Evolutionary conservation across 179 eudicot species (phyloP).

Genomic region (Beta macrorhiza): DNA sequence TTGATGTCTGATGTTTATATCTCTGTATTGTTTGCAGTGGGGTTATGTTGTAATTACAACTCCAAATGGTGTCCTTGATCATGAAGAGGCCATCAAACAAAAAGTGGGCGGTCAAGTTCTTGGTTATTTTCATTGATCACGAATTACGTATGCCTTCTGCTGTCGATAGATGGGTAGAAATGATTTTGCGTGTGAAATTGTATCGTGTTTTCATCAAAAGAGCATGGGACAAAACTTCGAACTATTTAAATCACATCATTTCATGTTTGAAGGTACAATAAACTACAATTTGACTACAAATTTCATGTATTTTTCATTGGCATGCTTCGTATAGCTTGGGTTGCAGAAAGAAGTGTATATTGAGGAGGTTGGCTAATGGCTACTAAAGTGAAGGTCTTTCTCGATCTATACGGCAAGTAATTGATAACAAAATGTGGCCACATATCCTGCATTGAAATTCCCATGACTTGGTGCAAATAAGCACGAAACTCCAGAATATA

Average conservation of each 20-base stretch:
- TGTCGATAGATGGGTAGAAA: conserved; percentile 10
- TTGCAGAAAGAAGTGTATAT: too few relatives aligned
- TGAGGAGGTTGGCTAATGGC: too few relatives aligned
- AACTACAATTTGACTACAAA: background rate
- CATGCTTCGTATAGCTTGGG: background rate
- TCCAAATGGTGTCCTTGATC: conserved; percentile 88
- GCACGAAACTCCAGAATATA: too few relatives aligned
- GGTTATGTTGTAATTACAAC: conserved; percentile 92
- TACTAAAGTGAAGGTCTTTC: too few relatives aligned
- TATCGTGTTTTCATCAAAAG: conserved; percentile 10
- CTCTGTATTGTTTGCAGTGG: conserved; percentile 57
- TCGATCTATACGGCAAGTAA: too few relatives aligned
- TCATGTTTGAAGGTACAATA: conserved; percentile 13
- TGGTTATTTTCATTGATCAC: conserved; percentile 66
- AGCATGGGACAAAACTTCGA: background rate
- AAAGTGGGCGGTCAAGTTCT: conserved; percentile 94
- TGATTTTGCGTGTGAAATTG: background rate
- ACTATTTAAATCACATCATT: conserved; percentile 12
- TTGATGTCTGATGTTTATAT: background rate
- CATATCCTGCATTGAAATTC: too few relatives aligned
- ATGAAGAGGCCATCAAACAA: conserved; percentile 86
- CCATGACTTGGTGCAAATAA: too few relatives aligned
- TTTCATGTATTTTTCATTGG: background rate
- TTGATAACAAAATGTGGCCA: too few relatives aligned
- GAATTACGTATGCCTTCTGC: background rate